phyloP scores from a whole-genome alignment of 768 basidiomycete species.

The Boletus rufocinnamomeus region DNA sequence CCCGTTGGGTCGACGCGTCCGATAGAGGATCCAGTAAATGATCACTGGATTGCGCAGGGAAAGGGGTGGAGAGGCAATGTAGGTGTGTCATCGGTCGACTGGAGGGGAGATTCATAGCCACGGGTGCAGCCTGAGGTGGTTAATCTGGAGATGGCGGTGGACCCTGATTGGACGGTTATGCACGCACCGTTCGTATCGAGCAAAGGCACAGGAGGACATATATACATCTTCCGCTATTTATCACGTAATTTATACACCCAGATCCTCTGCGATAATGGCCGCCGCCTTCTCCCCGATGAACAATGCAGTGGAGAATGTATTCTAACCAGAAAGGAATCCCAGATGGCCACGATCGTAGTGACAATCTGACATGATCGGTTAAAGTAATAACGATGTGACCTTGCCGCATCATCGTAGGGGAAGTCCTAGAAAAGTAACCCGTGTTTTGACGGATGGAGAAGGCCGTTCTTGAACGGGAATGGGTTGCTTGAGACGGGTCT shows the following conservation, averaged over 20 bases:
- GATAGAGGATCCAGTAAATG: slow-evolving; percentile 19
- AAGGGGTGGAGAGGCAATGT: slow-evolving; percentile 15
- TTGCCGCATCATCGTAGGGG: slow-evolving; percentile 49
- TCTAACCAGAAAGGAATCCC: slow-evolving; percentile 48
- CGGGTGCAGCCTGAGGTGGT: neutral
- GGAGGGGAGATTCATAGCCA: slow-evolving; percentile 14
- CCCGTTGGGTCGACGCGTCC: neutral
- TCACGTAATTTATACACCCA: too few relatives aligned
- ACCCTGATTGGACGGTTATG: neutral
- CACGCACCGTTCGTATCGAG: neutral
- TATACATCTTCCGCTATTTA: too few relatives aligned
- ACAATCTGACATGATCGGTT: slow-evolving; percentile 14
- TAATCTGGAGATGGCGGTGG: neutral
- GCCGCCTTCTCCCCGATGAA: too few relatives aligned
- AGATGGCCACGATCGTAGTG: slow-evolving; percentile 92
- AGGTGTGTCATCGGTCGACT: slow-evolving; percentile 14
- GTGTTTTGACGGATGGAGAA: slow-evolving; percentile 89
- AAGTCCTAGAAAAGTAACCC: slow-evolving; percentile 90
- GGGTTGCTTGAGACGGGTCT: slow-evolving; percentile 89
- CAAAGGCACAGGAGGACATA: too few relatives aligned
- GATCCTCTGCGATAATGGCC: too few relatives aligned
- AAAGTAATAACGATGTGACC: slow-evolving; percentile 12
- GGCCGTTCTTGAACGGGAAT: slow-evolving; percentile 74
- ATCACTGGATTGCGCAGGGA: slow-evolving; percentile 24
- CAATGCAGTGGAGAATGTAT: too few relatives aligned